Conservation (phyloP, 2,329 filamentous ascomycete genomes). For the Ophiostoma perfectum region DNA sequence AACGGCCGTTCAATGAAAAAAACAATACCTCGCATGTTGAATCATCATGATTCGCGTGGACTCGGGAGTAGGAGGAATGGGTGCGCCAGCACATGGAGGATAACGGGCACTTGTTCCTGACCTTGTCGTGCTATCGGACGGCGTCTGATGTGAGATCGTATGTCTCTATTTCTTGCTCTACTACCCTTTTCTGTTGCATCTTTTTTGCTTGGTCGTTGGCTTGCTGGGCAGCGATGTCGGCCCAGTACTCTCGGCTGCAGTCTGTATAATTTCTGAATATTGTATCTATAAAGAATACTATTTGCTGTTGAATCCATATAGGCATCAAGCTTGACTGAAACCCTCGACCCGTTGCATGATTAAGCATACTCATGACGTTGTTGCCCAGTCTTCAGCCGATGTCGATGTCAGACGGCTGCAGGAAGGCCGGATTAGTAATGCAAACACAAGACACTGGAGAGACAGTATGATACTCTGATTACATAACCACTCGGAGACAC, state of each 20-base stretch:
- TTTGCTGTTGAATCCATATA: not conserved
- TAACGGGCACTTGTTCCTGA: too few species aligned
- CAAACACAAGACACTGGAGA: not conserved
- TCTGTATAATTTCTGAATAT: conserved; percentile 13
- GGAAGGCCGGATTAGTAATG: not conserved
- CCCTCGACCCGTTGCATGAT: not conserved
- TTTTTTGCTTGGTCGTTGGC: conserved; percentile 1
- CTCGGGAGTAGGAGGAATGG: not conserved
- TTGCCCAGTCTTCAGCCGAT: not conserved
- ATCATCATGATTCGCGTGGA: not conserved
- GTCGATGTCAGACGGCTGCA: not conserved
- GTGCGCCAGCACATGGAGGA: too few species aligned
- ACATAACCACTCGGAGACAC: not conserved
- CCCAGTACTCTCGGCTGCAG: not conserved
- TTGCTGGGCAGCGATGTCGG: not conserved
- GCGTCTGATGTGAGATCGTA: not conserved
- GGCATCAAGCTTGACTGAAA: not conserved
- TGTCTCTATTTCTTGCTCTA: not conserved
- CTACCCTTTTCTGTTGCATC: not conserved
- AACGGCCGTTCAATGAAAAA: not conserved
- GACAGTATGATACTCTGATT: not conserved
- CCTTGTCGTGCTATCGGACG: too few species aligned
- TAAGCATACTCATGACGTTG: not conserved
- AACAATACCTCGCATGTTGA: not conserved
- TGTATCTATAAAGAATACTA: not conserved